Percentiles rank a stretch among this genome's conserved stretches.
Evolutionary conservation across 78 protist species (phyloP).

Genomic region (Protostelium mycophagum): DNA sequence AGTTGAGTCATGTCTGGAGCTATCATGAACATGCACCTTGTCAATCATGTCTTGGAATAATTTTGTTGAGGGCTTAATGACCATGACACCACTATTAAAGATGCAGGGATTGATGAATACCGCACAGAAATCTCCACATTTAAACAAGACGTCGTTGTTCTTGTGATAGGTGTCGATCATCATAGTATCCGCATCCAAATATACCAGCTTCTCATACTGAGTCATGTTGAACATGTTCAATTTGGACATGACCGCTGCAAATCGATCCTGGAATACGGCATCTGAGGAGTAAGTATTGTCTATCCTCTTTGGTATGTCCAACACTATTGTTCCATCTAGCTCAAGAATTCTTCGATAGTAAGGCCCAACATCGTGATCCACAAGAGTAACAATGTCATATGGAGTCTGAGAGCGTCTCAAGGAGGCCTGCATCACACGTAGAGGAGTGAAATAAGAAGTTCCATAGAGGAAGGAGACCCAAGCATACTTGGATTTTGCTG

Average conservation of each 20-base stretch:
- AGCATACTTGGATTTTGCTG: not conserved
- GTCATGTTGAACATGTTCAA: constrained; percentile 1
- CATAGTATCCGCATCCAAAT: not conserved
- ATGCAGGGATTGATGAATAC: not conserved
- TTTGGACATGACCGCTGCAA: not conserved
- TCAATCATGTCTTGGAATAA: not conserved
- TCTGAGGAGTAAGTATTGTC: not conserved
- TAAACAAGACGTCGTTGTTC: not conserved
- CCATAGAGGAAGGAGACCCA: not conserved
- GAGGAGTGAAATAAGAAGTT: not conserved
- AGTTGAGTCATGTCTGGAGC: not conserved
- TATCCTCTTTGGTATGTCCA: not conserved
- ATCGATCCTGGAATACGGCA: not conserved
- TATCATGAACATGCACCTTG: not conserved
- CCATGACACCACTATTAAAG: not conserved
- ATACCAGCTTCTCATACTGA: not conserved
- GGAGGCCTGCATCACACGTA: not conserved
- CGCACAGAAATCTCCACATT: not conserved
- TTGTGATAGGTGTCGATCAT: not conserved
- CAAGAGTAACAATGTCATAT: not conserved
- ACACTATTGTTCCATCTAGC: not conserved
- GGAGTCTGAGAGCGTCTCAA: not conserved
- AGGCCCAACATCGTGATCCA: not conserved
- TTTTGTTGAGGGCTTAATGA: not conserved
- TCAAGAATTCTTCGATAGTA: not conserved